Evolutionary conservation across 208 protist species (phyloP), one percentile per base, ranked within the genome.

Genomic region (Leishmania amazonensis): DNA sequence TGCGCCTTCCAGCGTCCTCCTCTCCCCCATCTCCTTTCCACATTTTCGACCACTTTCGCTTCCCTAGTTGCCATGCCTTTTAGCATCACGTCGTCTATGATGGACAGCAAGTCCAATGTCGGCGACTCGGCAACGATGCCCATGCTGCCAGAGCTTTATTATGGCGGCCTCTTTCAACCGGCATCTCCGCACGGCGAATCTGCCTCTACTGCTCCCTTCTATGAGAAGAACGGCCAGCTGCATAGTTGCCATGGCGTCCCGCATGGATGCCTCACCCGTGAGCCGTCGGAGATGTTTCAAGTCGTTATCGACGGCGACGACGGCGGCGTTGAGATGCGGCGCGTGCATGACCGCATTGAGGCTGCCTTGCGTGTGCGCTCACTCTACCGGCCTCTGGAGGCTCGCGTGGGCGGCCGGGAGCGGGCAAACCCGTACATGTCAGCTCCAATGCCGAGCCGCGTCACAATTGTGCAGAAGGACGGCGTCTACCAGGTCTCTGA

Each of bases 271-370:
- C 49, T 57, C 70, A 7, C 47, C 40, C 40, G 54, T 65, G 84
- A 91, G 64, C 88, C 93, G 75, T 86, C 86, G 2, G 81, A 93
- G 17, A 93, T 96, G 88, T 95, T 95, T 81, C 93, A 98, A 75
- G 93, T 98, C 40, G 90, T 96, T 47, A 96, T 97, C 81, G 95
- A 97, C 84, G 95, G 93, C 65, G 95, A 97, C 81, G 95, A 97
- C 64, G 95, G 95, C 77, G 95, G 95, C 9, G 93, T 97, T 28
- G 90, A 93, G 65, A 95, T 97, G 91, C 90, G 91, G 19, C 91
- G 94, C 67, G 93, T 97, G 31, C 89, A 96, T 86, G 87, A 94
- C 80, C 93, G 91, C 78, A 96, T 97, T 67, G 92, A 96, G 62
- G 85, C 88, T 24, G 93, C 92, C 6, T 40, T 96, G 49, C 80